Percentiles rank a stretch among this genome's conserved stretches.
phyloP scores from a whole-genome alignment of 2,329 filamentous ascomycete genomes.

The Verticillium alfalfae region DNA sequence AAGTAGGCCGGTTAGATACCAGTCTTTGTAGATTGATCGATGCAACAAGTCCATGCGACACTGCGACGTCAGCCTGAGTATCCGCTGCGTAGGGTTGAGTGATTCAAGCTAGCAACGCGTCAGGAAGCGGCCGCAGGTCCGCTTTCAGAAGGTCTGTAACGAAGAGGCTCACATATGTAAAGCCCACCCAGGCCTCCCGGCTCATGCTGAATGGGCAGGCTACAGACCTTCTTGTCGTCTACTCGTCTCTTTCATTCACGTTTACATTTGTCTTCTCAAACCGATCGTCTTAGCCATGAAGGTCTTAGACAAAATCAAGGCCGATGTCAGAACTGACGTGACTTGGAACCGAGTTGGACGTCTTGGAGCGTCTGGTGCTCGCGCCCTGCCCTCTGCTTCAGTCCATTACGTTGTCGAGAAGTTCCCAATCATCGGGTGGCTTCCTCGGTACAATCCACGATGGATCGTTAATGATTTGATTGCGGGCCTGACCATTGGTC shows the following conservation, averaged over 20 bases:
- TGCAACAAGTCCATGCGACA: neutral
- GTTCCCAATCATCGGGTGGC: constrained; percentile 56
- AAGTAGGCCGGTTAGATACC: neutral
- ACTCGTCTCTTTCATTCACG: neutral
- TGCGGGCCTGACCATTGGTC: constrained; percentile 54
- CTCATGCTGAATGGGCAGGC: neutral
- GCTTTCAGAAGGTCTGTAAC: neutral
- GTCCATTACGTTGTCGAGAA: constrained; percentile 54
- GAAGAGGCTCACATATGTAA: no score
- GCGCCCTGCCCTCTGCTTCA: constrained; percentile 42
- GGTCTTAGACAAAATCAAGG: constrained; percentile 15
- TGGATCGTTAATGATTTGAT: constrained; percentile 59
- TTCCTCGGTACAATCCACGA: constrained; percentile 53
- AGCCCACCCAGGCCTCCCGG: neutral
- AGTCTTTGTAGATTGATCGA: neutral
- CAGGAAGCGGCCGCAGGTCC: neutral
- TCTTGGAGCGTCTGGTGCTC: constrained; percentile 20
- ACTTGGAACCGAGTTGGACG: constrained; percentile 26
- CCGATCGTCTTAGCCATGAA: constrained; percentile 10
- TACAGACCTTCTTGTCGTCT: neutral
- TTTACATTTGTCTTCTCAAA: neutral
- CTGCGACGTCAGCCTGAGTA: neutral
- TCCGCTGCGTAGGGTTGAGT: neutral
- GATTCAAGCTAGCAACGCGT: neutral
- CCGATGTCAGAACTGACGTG: constrained; percentile 29